Percentiles rank a stretch among this genome's conserved stretches.
These are phyloP conservation scores for Talaromyces wortmannii DNA, from an alignment of 495 filamentous ascomycete genomes.

Conservation along the genomic window DNA sequence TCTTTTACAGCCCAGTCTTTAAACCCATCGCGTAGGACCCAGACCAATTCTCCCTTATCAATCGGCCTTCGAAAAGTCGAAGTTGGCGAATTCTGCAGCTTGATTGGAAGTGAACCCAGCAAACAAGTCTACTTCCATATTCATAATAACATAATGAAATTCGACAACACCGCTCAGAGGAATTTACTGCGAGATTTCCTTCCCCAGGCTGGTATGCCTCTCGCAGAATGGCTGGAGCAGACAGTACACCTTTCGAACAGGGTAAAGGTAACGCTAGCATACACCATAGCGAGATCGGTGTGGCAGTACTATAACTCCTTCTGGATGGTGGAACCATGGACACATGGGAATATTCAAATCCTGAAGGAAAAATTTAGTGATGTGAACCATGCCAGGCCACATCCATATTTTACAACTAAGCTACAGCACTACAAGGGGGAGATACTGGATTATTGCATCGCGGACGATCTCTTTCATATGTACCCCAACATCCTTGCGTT, in stretches of 20 bases:
- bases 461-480: not conserved
- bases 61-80: not conserved
- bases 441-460: not conserved
- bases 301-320: slow-evolving; percentile 13
- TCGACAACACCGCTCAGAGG: not conserved
- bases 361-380: not conserved
- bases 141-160: not conserved
- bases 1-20: not conserved
- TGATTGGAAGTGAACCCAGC: not conserved
- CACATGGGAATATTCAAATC: slow-evolving; percentile 8
- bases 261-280: slow-evolving; percentile 7
- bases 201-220: not conserved
- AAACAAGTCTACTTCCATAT: not conserved
- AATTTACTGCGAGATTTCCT: not conserved
- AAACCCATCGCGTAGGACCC: not conserved
- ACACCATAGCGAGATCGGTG: slow-evolving; percentile 11
- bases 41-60: not conserved
- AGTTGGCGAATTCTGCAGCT: not conserved
- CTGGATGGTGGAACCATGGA: slow-evolving; percentile 12
- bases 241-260: slow-evolving; percentile 6
- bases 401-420: not conserved
- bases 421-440: not conserved
- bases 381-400: not conserved
- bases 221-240: slow-evolving; percentile 4
- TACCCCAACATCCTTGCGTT: not conserved